Conservation (phyloP, 208 protist genomes). For the Trypanosoma mega region DNA sequence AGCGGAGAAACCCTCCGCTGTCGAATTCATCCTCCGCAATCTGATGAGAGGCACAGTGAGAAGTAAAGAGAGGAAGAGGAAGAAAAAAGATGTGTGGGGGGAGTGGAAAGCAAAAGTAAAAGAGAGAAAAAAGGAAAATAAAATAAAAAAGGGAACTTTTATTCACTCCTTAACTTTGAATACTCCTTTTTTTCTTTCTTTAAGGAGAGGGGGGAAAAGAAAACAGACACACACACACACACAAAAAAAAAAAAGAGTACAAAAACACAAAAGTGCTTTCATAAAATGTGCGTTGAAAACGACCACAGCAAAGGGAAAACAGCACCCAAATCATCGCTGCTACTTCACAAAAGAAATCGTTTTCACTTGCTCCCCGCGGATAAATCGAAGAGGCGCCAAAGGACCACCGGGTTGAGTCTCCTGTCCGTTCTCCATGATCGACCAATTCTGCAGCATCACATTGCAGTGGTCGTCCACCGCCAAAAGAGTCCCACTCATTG, state of each 20-base stretch:
- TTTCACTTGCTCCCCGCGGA: slow-evolving; percentile 49
- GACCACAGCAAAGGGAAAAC: neutral
- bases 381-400: slow-evolving; percentile 36
- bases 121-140: too few species aligned
- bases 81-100: too few species aligned
- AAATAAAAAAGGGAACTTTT: too few species aligned
- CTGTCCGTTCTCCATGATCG: slow-evolving; percentile 5
- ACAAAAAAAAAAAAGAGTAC: neutral
- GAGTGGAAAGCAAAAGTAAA: too few species aligned
- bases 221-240: neutral
- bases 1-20: neutral
- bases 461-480: slow-evolving; percentile 74
- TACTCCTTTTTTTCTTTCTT: too few species aligned
- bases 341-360: slow-evolving; percentile 27
- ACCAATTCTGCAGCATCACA: slow-evolving; percentile 53
- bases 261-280: neutral
- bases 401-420: slow-evolving; percentile 15
- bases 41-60: too few species aligned
- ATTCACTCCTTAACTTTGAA: too few species aligned
- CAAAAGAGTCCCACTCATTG: slow-evolving; percentile 41
- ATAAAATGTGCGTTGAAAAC: neutral
- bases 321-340: neutral
- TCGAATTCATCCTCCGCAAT: slow-evolving; percentile 8
- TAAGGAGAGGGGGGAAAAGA: too few species aligned
- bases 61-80: too few species aligned